A percentile compares a stretch with the other conserved stretches of the same genome.
Evolutionary conservation across 441 rosid genomes (phyloP).

Genomic region (Biscutella laevigata): DNA sequence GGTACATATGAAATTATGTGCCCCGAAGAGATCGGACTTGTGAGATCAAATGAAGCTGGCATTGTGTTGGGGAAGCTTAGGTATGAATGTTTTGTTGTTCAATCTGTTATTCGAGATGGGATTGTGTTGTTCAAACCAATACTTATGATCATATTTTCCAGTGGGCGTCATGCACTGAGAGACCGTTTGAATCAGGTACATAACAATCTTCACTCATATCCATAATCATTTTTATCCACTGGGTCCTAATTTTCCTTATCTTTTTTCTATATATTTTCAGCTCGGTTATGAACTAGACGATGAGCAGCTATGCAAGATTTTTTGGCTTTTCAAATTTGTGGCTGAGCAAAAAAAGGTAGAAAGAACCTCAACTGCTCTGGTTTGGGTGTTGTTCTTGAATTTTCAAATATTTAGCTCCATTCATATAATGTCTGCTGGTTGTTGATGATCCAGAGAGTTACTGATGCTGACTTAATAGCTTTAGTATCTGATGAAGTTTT

Average conservation of each 20-base stretch:
- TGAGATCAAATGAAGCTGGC: slow-evolving; percentile 74
- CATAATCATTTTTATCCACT: background rate
- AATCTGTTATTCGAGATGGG: background rate
- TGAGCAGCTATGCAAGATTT: slow-evolving; percentile 57
- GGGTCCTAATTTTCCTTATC: background rate
- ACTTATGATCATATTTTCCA: slow-evolving; percentile 23
- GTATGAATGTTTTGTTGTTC: slow-evolving; percentile 26
- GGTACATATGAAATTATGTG: slow-evolving; percentile 85
- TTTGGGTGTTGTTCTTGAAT: background rate
- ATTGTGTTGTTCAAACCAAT: background rate
- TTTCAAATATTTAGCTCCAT: background rate
- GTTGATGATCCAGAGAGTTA: slow-evolving; percentile 50
- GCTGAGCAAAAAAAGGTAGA: slow-evolving; percentile 86
- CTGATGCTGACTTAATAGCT: slow-evolving; percentile 81
- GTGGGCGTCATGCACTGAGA: slow-evolving; percentile 87
- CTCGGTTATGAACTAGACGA: slow-evolving; percentile 76
- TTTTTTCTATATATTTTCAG: slow-evolving; percentile 34
- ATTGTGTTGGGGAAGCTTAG: slow-evolving; percentile 95
- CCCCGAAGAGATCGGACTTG: slow-evolving; percentile 90
- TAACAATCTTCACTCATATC: background rate
- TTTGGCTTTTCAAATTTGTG: slow-evolving; percentile 77
- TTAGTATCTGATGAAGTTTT: slow-evolving; percentile 89
- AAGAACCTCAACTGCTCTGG: background rate
- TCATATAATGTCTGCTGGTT: slow-evolving; percentile 16
- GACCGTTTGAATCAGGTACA: slow-evolving; percentile 71